These are phyloP conservation scores for Cladophialophora carrionii DNA, from an alignment of 2,329 filamentous ascomycete species.

Conservation along the genomic window DNA sequence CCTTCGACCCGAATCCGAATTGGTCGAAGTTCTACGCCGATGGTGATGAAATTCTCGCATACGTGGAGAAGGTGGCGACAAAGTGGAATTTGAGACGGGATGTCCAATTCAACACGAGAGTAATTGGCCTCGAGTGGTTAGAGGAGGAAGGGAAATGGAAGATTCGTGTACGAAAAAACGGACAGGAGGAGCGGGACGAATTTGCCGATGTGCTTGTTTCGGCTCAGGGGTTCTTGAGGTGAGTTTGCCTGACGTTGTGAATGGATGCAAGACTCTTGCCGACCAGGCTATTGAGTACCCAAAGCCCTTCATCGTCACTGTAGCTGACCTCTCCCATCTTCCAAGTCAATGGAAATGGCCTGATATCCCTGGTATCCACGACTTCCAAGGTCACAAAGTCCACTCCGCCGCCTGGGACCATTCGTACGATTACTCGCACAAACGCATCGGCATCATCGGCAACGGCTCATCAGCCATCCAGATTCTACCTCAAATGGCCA, in stretches of 20 bases:
- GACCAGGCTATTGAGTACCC: background rate
- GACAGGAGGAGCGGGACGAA: slow-evolving; percentile 38
- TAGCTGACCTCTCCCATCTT: background rate
- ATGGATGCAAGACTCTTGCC: background rate
- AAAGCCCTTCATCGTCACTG: too few species aligned
- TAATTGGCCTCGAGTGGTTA: slow-evolving; percentile 48
- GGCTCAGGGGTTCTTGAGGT: slow-evolving; percentile 40
- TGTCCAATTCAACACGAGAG: slow-evolving; percentile 45
- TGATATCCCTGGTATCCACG: slow-evolving; percentile 38
- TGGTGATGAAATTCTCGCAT: slow-evolving; percentile 49
- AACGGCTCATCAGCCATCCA: slow-evolving; percentile 47
- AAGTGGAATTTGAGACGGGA: slow-evolving; percentile 49
- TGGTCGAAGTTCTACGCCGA: slow-evolving; percentile 50
- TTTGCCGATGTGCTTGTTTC: slow-evolving; percentile 46
- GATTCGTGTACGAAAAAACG: slow-evolving; percentile 42
- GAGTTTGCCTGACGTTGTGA: slow-evolving; percentile 2
- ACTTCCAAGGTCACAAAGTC: slow-evolving; percentile 39
- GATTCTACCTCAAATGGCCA: slow-evolving; percentile 41
- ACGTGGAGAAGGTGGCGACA: slow-evolving; percentile 46
- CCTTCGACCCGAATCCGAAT: slow-evolving; percentile 50
- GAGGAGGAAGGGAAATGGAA: slow-evolving; percentile 46
- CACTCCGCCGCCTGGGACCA: slow-evolving; percentile 42
- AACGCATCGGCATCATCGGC: slow-evolving; percentile 41
- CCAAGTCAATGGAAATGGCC: slow-evolving; percentile 41
- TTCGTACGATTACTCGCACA: slow-evolving; percentile 37